Evolutionary conservation across 2,329 filamentous ascomycete species (phyloP).

Genomic region (Escovopsis sp.): DNA sequence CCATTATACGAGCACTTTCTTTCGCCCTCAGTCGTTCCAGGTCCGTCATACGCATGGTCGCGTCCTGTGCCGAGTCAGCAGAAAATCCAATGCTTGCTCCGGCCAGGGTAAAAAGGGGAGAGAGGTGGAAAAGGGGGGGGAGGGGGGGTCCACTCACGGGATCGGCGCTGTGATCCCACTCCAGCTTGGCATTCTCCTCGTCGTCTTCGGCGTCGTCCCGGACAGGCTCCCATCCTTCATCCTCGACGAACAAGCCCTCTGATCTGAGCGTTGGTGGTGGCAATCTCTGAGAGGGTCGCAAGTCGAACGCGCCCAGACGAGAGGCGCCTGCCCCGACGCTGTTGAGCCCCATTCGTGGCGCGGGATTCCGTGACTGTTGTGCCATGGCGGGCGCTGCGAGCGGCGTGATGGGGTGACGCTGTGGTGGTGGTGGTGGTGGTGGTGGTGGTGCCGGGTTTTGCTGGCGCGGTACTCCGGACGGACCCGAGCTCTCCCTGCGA

Average conservation of each 20-base stretch:
- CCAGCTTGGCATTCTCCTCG: slow-evolving; percentile 50
- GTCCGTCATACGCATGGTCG: slow-evolving; percentile 29
- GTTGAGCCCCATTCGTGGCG: slow-evolving; percentile 20
- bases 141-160: slow-evolving; percentile 31
- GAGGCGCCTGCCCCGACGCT: slow-evolving; percentile 20
- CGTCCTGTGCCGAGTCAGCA: slow-evolving; percentile 25
- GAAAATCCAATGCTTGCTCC: neutral
- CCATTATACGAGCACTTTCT: no score
- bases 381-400: slow-evolving; percentile 11
- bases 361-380: slow-evolving; percentile 14
- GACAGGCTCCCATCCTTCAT: slow-evolving; percentile 62
- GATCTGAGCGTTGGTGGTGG: slow-evolving; percentile 43
- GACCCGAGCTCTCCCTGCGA: slow-evolving; percentile 27
- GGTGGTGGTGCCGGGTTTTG: slow-evolving; percentile 7
- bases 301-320: slow-evolving; percentile 24
- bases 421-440: slow-evolving; percentile 8
- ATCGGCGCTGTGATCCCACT: slow-evolving; percentile 57
- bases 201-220: slow-evolving; percentile 43
- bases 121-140: no score
- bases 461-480: slow-evolving; percentile 15
- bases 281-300: slow-evolving; percentile 37
- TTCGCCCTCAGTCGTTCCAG: slow-evolving; percentile 13
- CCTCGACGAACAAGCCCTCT: slow-evolving; percentile 61
- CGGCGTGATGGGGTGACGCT: slow-evolving; percentile 5
- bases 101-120: no score